These are phyloP conservation scores for Mycena chlorophos DNA, from an alignment of 768 basidiomycete genomes.

Conservation along the genomic window DNA sequence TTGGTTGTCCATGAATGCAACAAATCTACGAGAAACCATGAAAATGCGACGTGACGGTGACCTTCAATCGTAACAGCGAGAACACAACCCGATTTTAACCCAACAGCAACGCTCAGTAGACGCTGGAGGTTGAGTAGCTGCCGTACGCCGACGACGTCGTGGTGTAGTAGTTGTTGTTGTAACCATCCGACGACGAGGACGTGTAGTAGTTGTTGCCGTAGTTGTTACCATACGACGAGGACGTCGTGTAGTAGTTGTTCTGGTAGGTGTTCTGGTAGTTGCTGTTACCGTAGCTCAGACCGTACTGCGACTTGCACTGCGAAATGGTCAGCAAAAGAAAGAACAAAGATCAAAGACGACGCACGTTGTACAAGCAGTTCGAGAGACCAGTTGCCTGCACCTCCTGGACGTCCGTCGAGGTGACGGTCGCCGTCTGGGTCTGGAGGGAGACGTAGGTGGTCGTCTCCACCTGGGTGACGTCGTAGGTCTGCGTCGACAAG, in stretches of 20 bases:
- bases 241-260: background rate
- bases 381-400: constrained; percentile 53
- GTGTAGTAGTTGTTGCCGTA: constrained; percentile 4
- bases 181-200: constrained; percentile 13
- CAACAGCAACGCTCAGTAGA: constrained; percentile 13
- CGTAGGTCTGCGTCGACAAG: too few species aligned
- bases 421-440: constrained; percentile 48
- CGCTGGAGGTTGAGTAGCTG: constrained; percentile 1
- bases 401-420: constrained; percentile 38
- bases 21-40: constrained; percentile 18
- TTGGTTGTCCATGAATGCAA: constrained; percentile 27
- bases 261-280: constrained; percentile 47
- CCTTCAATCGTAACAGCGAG: constrained; percentile 23
- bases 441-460: constrained; percentile 52
- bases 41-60: constrained; percentile 22
- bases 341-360: constrained; percentile 12
- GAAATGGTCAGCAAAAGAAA: constrained; percentile 6
- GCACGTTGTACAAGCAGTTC: constrained; percentile 52
- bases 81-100: constrained; percentile 11
- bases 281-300: constrained; percentile 52
- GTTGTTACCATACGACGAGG: background rate
- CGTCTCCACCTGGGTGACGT: constrained; percentile 50
- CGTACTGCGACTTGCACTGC: constrained; percentile 62
- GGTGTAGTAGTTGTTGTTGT: background rate
- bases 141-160: background rate